Percentiles rank a stretch among this genome's conserved stretches.
These are phyloP conservation scores for Penicillium argentinense DNA, from an alignment of 495 filamentous ascomycete species.

Conservation along the genomic window DNA sequence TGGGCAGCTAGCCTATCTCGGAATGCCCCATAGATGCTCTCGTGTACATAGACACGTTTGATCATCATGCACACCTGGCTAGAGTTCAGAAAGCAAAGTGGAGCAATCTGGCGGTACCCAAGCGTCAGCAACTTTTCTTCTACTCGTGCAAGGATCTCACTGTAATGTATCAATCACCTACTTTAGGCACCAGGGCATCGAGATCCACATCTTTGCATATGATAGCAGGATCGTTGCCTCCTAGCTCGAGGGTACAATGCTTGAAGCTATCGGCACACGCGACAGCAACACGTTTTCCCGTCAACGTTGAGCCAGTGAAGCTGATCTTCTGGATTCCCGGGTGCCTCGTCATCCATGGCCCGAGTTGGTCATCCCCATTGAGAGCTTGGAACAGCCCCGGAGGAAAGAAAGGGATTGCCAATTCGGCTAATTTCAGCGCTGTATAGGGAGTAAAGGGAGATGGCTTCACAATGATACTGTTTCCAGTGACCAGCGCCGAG, in stretches of 20 bases:
- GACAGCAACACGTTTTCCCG: conserved; percentile 64
- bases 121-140: conserved; percentile 5
- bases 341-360: conserved; percentile 57
- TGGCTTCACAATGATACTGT: conserved; percentile 60
- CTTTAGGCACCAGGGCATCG: conserved; percentile 55
- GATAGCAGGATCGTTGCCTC: conserved; percentile 69
- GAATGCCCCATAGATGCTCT: conserved; percentile 64
- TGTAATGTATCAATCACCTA: no score
- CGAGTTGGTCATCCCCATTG: conserved; percentile 65
- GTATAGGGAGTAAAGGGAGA: conserved; percentile 69
- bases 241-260: conserved; percentile 57
- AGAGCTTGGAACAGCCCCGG: conserved; percentile 67
- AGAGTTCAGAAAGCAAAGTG: conserved; percentile 58
- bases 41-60: conserved; percentile 70
- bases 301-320: conserved; percentile 66
- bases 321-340: conserved; percentile 64
- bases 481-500: conserved; percentile 57
- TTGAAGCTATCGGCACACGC: conserved; percentile 62
- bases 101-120: no score
- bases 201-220: conserved; percentile 67
- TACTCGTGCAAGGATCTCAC: background rate
- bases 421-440: conserved; percentile 61
- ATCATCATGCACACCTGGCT: conserved; percentile 57
- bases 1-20: conserved; percentile 53
- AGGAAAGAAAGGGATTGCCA: conserved; percentile 59